These are phyloP conservation scores for Brassica incana DNA, from an alignment of 345 rosid species.

Conservation along the genomic window DNA sequence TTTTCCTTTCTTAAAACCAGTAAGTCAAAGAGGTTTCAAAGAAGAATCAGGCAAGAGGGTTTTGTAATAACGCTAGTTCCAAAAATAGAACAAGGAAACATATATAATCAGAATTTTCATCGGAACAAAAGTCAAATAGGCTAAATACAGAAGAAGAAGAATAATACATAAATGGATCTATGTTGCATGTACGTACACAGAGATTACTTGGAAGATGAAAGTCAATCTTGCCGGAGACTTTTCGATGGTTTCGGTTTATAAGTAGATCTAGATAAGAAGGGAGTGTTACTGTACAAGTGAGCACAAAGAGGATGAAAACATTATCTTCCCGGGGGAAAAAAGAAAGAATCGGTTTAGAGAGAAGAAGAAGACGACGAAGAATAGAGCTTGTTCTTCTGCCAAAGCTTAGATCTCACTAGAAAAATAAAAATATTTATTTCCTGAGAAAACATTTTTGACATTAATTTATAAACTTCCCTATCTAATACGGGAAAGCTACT, in stretches of 20 bases:
- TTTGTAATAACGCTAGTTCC: neutral
- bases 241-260: neutral
- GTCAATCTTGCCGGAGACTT: conserved; percentile 15
- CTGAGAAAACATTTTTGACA: too few species aligned
- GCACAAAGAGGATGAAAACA: conserved; percentile 22
- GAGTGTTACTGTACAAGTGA: conserved; percentile 21
- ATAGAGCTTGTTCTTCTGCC: conserved; percentile 36
- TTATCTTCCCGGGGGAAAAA: conserved; percentile 20
- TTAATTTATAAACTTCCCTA: too few species aligned
- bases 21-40: conserved; percentile 30
- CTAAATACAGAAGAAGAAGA: neutral
- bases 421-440: too few species aligned
- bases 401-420: too few species aligned
- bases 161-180: conserved; percentile 31
- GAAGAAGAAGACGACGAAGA: neutral
- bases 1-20: too few species aligned
- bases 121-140: conserved; percentile 22
- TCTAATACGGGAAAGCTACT: too few species aligned
- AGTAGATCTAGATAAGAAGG: conserved; percentile 47
- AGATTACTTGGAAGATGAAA: neutral
- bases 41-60: conserved; percentile 19
- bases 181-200: conserved; percentile 32
- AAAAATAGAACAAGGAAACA: conserved; percentile 18
- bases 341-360: neutral
- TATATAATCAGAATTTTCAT: too few species aligned